Conservation (phyloP, 2,329 filamentous ascomycete species). For the Phialemoniopsis sp. region DNA sequence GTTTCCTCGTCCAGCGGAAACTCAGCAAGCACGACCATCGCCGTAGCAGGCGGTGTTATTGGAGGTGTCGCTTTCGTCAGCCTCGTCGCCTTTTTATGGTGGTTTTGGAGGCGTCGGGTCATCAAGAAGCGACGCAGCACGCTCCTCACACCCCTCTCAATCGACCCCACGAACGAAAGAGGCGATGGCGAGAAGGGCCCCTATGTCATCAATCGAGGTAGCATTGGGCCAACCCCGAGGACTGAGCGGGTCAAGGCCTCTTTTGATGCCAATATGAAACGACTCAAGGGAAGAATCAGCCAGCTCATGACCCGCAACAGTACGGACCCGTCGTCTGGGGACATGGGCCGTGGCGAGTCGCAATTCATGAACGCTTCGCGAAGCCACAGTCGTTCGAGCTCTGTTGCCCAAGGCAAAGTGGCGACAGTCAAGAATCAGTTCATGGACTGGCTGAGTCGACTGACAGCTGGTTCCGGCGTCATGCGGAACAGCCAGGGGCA, state of each 20-base stretch:
- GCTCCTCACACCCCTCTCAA: constrained; percentile 42
- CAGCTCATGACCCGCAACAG: constrained; percentile 22
- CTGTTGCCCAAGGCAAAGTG: constrained; percentile 3
- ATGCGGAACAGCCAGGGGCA: background rate
- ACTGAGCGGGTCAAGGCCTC: constrained; percentile 34
- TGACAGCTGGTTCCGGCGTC: no score
- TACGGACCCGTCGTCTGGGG: constrained; percentile 26
- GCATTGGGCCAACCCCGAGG: constrained; percentile 44
- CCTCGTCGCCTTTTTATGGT: constrained; percentile 42
- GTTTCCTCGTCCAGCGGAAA: constrained; percentile 14
- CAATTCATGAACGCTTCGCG: constrained; percentile 36
- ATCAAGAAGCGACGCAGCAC: constrained; percentile 40
- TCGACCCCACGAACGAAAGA: constrained; percentile 15
- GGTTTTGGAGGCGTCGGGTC: constrained; percentile 42
- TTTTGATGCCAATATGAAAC: constrained; percentile 28
- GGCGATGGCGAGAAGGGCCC: constrained; percentile 6
- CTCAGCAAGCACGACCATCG: constrained; percentile 27
- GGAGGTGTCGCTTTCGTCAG: constrained; percentile 42
- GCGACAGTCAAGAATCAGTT: background rate
- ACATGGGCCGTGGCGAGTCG: constrained; percentile 49
- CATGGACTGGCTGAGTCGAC: no score
- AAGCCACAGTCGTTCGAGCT: constrained; percentile 30
- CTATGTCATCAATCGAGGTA: constrained; percentile 39
- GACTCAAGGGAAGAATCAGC: constrained; percentile 27
- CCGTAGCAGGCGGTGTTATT: constrained; percentile 47